Evolutionary conservation across 2,329 filamentous ascomycete species (phyloP).

Genomic region (Aspergillus awamori): DNA sequence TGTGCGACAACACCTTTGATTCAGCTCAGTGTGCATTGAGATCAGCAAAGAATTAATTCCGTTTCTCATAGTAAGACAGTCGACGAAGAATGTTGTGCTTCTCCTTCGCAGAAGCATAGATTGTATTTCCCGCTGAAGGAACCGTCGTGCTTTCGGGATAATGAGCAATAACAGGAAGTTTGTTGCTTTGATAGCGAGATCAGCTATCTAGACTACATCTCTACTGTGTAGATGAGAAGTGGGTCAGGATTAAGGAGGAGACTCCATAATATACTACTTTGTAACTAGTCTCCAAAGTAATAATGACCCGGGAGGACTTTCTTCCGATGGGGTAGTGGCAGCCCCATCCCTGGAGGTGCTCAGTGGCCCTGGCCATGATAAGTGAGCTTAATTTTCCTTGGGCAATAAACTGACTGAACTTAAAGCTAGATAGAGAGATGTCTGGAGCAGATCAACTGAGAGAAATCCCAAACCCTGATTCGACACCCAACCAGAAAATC

Average conservation of each 20-base stretch:
- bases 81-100: slow-evolving; percentile 27
- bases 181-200: neutral
- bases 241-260: no score
- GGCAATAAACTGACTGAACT: no score
- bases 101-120: slow-evolving; percentile 23
- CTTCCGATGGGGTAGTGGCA: no score
- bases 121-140: slow-evolving; percentile 25
- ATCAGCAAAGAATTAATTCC: slow-evolving; percentile 23
- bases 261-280: no score
- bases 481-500: neutral
- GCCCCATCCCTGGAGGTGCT: no score
- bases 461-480: neutral
- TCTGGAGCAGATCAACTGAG: neutral
- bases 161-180: neutral
- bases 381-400: no score
- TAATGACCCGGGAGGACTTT: no score
- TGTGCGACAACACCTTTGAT: slow-evolving; percentile 32
- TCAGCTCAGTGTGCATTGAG: slow-evolving; percentile 19
- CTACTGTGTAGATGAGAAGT: no score
- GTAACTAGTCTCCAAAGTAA: no score
- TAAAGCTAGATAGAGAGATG: neutral
- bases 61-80: slow-evolving; percentile 22
- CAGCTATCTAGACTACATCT: no score
- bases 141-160: neutral
- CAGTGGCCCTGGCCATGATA: no score